Evolutionary conservation across 768 basidiomycete species (phyloP).

Genomic region (Vishniacozyma victoriae): DNA sequence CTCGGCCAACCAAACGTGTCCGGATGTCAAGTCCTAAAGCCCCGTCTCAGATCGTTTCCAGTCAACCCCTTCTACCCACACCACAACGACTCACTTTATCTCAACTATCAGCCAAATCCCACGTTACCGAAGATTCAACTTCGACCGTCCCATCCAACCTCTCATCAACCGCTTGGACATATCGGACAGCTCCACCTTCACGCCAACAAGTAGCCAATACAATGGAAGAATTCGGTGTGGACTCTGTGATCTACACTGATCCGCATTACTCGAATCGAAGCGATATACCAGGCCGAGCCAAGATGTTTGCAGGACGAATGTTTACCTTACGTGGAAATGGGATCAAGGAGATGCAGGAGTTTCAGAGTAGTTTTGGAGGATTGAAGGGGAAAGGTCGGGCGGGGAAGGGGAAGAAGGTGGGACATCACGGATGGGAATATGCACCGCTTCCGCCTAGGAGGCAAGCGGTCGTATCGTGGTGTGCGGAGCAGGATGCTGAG

Average conservation of each 20-base stretch:
- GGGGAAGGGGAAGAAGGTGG: slow-evolving; percentile 13
- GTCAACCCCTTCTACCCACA: slow-evolving; percentile 5
- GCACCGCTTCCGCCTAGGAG: slow-evolving; percentile 60
- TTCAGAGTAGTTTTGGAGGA: slow-evolving; percentile 46
- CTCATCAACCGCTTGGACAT: slow-evolving; percentile 22
- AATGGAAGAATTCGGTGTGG: slow-evolving; percentile 50
- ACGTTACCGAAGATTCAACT: slow-evolving; percentile 6
- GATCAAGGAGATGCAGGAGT: slow-evolving; percentile 58
- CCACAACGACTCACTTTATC: slow-evolving; percentile 7
- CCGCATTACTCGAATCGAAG: slow-evolving; percentile 69
- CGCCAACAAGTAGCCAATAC: slow-evolving; percentile 23
- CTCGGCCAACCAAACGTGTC: slow-evolving; percentile 26
- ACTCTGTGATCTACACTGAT: slow-evolving; percentile 62
- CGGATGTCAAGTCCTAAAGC: slow-evolving; percentile 21
- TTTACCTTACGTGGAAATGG: slow-evolving; percentile 66
- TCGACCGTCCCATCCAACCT: slow-evolving; percentile 12
- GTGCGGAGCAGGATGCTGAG: slow-evolving; percentile 46
- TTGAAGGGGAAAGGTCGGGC: slow-evolving; percentile 6
- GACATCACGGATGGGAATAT: slow-evolving; percentile 70
- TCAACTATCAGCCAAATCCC: slow-evolving; percentile 1
- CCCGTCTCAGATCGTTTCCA: slow-evolving; percentile 7
- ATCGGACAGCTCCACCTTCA: slow-evolving; percentile 11
- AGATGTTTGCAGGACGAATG: slow-evolving; percentile 73
- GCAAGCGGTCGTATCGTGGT: slow-evolving; percentile 56
- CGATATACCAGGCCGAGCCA: slow-evolving; percentile 64